Evolutionary conservation across 805 yeast genomes (phyloP).

Genomic region (Yarrowia deformans): DNA sequence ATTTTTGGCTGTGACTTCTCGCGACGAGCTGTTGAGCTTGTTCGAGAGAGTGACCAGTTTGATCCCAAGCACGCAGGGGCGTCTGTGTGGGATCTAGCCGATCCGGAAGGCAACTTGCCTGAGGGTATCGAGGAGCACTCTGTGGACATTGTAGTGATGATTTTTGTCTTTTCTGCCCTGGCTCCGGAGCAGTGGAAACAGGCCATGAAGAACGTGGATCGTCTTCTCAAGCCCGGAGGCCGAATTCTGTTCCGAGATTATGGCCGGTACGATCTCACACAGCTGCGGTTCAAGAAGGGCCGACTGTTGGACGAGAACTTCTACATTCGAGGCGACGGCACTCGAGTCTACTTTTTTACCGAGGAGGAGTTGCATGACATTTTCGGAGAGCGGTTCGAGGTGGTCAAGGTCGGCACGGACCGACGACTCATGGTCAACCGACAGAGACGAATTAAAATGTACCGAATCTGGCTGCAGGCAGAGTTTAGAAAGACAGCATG

Average conservation of each 20-base stretch:
- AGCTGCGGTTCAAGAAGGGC: constrained; percentile 88
- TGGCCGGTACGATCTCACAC: constrained; percentile 95
- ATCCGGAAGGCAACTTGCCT: constrained; percentile 74
- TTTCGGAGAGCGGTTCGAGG: constrained; percentile 70
- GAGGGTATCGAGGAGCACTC: constrained; percentile 82
- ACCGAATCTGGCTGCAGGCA: constrained; percentile 95
- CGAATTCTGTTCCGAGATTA: constrained; percentile 88
- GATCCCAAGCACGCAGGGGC: constrained; percentile 72
- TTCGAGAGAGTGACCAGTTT: constrained; percentile 68
- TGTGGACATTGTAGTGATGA: constrained; percentile 91
- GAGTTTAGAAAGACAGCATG: constrained; percentile 58
- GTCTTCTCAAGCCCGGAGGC: constrained; percentile 91
- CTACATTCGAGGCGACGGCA: constrained; percentile 97
- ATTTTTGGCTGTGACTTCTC: constrained; percentile 91
- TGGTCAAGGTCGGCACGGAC: constrained; percentile 83
- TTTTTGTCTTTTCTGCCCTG: constrained; percentile 91
- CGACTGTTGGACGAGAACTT: constrained; percentile 89
- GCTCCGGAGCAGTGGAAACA: constrained; percentile 89
- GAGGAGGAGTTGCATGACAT: constrained; percentile 86
- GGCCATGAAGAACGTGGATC: constrained; percentile 74
- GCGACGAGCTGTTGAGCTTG: constrained; percentile 86
- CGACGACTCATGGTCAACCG: constrained; percentile 89
- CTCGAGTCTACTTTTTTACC: constrained; percentile 95
- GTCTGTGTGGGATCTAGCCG: constrained; percentile 94
- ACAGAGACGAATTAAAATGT: constrained; percentile 92